Base-by-base conservation (phyloP, 768 basidiomycete species). In the Boletus sp. region DNA sequence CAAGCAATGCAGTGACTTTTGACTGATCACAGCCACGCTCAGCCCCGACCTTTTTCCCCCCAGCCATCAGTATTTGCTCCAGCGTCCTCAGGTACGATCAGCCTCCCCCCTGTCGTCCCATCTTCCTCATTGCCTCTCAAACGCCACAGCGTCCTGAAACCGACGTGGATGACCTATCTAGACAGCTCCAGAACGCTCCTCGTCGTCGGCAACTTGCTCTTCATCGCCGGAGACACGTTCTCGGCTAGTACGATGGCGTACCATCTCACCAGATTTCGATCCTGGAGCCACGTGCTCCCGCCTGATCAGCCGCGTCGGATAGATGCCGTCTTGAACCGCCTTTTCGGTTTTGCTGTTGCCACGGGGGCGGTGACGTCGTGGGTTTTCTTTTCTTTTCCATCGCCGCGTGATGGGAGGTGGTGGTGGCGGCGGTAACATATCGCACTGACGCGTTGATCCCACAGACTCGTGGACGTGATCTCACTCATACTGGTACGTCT, bases 311-410 rank as follows among this genome's bases (percentile, higher is more conserved):
- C 50, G 2, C 58, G 58, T 15, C 70, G 67, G 3, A 63, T 69
- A 2, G 52, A 70, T 14, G 2, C 36, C 1, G 50, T 70, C 6
- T 52, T 70, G 57, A 62, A 69, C 36, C 56, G 66, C 7, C 58
- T 70, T 5, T 50, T 71, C 11, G 17, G 63, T 0, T 70, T 71
- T 40, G 57, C 55, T 1, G 66, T 70, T 14, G 65, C 70, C 15
- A 70, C 69, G 0, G 69, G 69, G 41, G 62, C 61, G 0, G 17
- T 70, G 20, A 69, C 64, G 3, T 62, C 55, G 69, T 70, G 32
- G 57, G 65, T 62, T 7, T 20, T 35, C 5, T 29, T 15, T n/a
- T 17, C 7, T n/a, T 39, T 33, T 29, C 4, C 35, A 10, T 39
- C 12, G 28, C 17, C 4, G 17, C 2, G 18, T 11, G 12, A 32